Evolutionary conservation across 108 stramenopile species (phyloP).

Genomic region (Nitzschia sp.): DNA sequence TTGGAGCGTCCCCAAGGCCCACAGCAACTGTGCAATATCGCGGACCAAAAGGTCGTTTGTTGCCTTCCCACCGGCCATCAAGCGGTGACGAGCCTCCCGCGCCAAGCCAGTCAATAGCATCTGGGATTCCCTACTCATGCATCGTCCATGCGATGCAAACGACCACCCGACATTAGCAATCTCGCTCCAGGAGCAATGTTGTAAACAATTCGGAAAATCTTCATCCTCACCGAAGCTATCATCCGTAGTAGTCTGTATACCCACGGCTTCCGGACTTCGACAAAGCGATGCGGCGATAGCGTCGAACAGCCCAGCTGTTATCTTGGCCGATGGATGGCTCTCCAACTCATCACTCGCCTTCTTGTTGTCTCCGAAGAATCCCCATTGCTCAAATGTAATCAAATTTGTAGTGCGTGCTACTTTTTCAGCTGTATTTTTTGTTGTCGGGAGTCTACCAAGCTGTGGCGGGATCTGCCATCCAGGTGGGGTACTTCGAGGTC

Average conservation of each 20-base stretch:
- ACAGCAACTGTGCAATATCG: constrained; percentile 73
- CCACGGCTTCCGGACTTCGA: constrained; percentile 34
- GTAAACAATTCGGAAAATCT: constrained; percentile 11
- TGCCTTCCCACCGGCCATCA: constrained; percentile 1
- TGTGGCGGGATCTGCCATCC: constrained; percentile 74
- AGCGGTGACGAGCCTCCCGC: constrained; percentile 41
- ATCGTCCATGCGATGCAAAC: constrained; percentile 70
- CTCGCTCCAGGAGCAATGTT: constrained; percentile 73
- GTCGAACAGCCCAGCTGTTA: constrained; percentile 50
- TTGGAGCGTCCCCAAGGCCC: constrained; percentile 78
- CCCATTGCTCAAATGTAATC: constrained; percentile 53
- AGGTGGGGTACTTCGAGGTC: constrained; percentile 61
- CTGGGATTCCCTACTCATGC: constrained; percentile 46
- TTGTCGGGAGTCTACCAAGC: constrained; percentile 33
- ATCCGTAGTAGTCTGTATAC: constrained; percentile 8
- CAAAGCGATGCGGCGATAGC: constrained; percentile 63
- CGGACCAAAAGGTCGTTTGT: constrained; percentile 43
- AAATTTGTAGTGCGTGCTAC: background rate
- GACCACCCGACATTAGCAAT: constrained; percentile 83
- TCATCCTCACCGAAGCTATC: background rate
- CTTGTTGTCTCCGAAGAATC: constrained; percentile 12
- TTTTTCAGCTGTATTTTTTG: constrained; percentile 2
- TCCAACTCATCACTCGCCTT: background rate
- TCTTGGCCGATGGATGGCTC: background rate
- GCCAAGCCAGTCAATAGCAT: constrained; percentile 54